Evolutionary conservation across 2,329 filamentous ascomycete genomes (phyloP), one percentile per base, ranked within the genome.

Genomic region (Fusarium nurragi): DNA sequence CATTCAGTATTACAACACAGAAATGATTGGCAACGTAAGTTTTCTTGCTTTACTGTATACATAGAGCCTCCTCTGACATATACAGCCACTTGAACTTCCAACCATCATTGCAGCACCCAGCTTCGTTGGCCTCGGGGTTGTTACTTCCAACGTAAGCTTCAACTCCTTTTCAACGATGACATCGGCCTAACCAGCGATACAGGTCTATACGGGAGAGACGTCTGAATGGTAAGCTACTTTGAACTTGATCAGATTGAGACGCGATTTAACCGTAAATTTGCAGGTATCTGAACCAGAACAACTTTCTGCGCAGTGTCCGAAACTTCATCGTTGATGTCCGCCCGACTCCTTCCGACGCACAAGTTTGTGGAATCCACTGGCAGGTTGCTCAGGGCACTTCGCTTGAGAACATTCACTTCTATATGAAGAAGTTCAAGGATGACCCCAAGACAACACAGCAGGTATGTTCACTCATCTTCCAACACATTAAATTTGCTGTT

Each of bases 251-350:
- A 25, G 30, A 34, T 4, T 34, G 14, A 34, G 14, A 8, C 30
- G 14, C 30, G 14, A 8, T 3, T 16, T 34, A 34, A 34, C 30
- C 6, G 13, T 13, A 34, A 16, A 13, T 34, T 19, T 43, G 5
- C 10, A 60, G 72, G 72, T 74, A 74, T 43, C 51, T 73, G 13
- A 71, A 72, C 38, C 60, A 86, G 32, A 88, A 86, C 66, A 84
- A 89, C 11, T 91, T 91, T 75, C 88, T 82, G 71, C 81, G 88
- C 40, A 85, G 88, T 65, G 82, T 91, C 56, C 81, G 87, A 10
- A 91, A 92, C 70, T 80, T 92, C 45, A 78, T 88, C 53, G 79
- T 91, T 36, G 88, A 91, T 70, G 75, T 79, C 8, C 73, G 72
- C 5, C 63, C 41, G 18, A 76, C 76, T n/a, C 63, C 73, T 4